Base-by-base conservation (phyloP, 192 early-diverging fungal species). In the Umbelopsis sp. region DNA sequence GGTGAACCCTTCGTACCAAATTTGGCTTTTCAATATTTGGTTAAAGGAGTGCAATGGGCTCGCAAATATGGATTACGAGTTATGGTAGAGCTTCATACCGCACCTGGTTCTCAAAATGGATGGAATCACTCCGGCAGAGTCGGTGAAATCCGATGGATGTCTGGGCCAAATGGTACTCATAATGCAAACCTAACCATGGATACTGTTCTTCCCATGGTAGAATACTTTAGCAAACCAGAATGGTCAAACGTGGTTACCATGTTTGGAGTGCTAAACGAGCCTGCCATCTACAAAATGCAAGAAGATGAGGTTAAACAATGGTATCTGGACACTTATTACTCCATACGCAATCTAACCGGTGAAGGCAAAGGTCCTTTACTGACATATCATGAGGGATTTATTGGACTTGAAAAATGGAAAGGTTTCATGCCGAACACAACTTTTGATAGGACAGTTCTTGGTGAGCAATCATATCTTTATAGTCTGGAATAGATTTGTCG, bases 101-200 rank as follows among this genome's bases (percentile, higher is more conserved):
- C 86, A 1, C 91, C 91, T 25, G 91, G 91, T 8, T 90, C 88
- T 22, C 91, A 92, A 66, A 92, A 92, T 69, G 89, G 89, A 1
- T 90, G 85, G 85, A 85, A 85, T 50, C 84, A 83, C 55, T 82
- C 81, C 12, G 84, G 84, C 23, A 73, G 74, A 13, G 13, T 66
- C 0, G 85, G 82, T 9, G 45, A 49, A 16, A 74, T 84, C 52
- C 51, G 75, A 23, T 86, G 77, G 79, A 21, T 85, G 37, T 77
- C 74, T 30, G 84, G 84, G 6, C 75, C 79, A 6, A 46, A 80
- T 44, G 82, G 83, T 18, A 67, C 76, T 1, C 51, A 37, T 1
- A 86, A 88, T 69, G 83, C 89, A 1, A 68, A 75, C 13, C 66
- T 80, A 5, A 88, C 89, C 5, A 79, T 87, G 13, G 70, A 70